Evolutionary conservation across 768 basidiomycete species (phyloP).

Genomic region (Phanerochaete sordida): DNA sequence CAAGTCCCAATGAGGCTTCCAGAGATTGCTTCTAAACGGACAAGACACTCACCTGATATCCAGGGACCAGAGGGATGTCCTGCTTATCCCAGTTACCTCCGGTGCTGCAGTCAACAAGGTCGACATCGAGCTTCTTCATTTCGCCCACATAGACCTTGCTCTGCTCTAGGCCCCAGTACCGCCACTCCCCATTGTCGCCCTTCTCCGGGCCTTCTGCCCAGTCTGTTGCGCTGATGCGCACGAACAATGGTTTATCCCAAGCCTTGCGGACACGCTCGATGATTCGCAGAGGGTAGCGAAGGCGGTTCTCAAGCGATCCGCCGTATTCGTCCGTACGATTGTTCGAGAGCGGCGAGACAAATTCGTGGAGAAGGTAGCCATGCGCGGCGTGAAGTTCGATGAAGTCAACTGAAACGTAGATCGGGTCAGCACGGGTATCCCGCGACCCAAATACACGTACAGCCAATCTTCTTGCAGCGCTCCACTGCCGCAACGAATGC

Average conservation of each 20-base stretch:
- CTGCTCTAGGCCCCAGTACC: constrained; percentile 78
- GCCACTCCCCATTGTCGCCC: constrained; percentile 51
- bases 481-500: constrained; percentile 55
- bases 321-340: constrained; percentile 68
- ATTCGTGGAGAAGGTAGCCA: constrained; percentile 64
- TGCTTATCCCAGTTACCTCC: constrained; percentile 66
- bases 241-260: constrained; percentile 74
- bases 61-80: constrained; percentile 51
- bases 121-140: constrained; percentile 60
- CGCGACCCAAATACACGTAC: constrained; percentile 30
- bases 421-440: not conserved
- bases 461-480: constrained; percentile 59
- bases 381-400: constrained; percentile 75
- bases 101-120: constrained; percentile 62
- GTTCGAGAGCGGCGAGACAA: constrained; percentile 76
- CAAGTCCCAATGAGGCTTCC: not conserved
- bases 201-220: constrained; percentile 53
- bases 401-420: constrained; percentile 47
- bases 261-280: constrained; percentile 46
- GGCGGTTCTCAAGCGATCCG: constrained; percentile 68
- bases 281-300: constrained; percentile 63
- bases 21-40: no score
- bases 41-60: constrained; percentile 50
- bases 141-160: constrained; percentile 54
- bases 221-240: constrained; percentile 52